Evolutionary conservation across 1,284 basidiomycete genomes (phyloP), one percentile per base, ranked within the genome.

Genomic region (Bothia castanella): DNA sequence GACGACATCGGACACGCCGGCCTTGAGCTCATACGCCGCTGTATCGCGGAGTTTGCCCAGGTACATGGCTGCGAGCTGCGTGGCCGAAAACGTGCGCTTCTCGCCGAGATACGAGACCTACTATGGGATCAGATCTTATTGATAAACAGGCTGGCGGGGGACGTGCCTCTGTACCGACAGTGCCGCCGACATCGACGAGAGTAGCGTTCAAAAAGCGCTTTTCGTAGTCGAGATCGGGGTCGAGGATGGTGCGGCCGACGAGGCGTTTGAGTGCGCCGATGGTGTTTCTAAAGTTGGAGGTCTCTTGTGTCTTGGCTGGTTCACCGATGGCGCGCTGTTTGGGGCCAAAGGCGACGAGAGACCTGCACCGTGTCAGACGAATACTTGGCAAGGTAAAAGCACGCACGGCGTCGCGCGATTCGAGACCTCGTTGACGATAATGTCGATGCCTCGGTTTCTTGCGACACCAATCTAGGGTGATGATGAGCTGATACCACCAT

Each of bases 271-370:
- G 75, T 2, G 83, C 87, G 42, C 94, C 94, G 65, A 95, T 79
- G 35, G 94, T 97, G 75, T 97, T 97, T 72, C 85, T 89, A 78
- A 94, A 97, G 75, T 97, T 97, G 59, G 92, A 94, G n/a, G 88
- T 96, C 74, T 97, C 94, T 60, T 94, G 90, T 2, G 91, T 97
- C 76, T 97, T 97, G 62, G 93, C 94, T 20, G 92, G 60, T 72
- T 97, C 94, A 58, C 94, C 94, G 66, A 97, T 88, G 45, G 85
- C 72, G 56, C 94, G 86, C 65, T 93, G 88, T 69, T 89, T 91
- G 37, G 82, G 80, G 25, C 92, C 93, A 72, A 96, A 97, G 8
- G 89, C 92, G 56, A 97, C 84, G 55, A 97, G 82, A 39, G 94
- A 95, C 66, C 92, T 95, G 60, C 1, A 51, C 10, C 46, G 13